Base-by-base conservation (phyloP, 2,329 filamentous ascomycete species). In the Paraphoma sp. region DNA sequence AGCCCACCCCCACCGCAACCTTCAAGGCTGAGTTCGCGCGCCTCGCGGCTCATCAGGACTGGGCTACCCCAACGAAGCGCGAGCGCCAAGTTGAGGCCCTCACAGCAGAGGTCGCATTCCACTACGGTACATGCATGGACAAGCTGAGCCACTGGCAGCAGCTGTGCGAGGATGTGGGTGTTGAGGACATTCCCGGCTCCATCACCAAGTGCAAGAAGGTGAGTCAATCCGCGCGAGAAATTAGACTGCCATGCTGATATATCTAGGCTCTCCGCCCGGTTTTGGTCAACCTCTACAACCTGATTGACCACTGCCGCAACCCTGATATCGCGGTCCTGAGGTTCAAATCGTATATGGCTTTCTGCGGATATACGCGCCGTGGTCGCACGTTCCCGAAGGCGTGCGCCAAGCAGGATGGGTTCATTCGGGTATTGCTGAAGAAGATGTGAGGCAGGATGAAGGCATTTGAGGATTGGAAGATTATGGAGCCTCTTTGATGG, bases 151-250 rank as follows among this genome's bases (percentile, higher is more conserved):
- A 54, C 2, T 73, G 65, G 63, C 68, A 71, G 46, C 54, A 65
- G 12, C 52, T 74, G 3, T 75, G 72, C 46, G 38, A 48, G 3
- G 65, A 73, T 16, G 55, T 70, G 17, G 63, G 60, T 23, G 56
- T 73, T 11, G 49, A 58, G 6, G 48, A 60, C 3, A 55, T 62
- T 1, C 65, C 64, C 0, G 36, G 17, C 0, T 67, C 69, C 0
- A 60, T 74, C 42, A 70, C 55, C 2, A 50, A 71, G 47, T 73
- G 69, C 48, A 68, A 60, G 53, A 71, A 68, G 63, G 70, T 71
- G 45, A 33, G 53, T 43, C 38, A 11, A 44, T 16, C 10, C 9
- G 18, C n/a, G 8, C 11, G 4, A 1, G 40, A 6, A 8, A 6
- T 9, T 14, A 1, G 29, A n/a, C 28, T 42, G 36, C 36, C 12